Percentiles rank a stretch among this genome's conserved stretches.
Evolutionary conservation across 805 yeast genomes (phyloP).

Genomic region (Yamadazyma olivae): DNA sequence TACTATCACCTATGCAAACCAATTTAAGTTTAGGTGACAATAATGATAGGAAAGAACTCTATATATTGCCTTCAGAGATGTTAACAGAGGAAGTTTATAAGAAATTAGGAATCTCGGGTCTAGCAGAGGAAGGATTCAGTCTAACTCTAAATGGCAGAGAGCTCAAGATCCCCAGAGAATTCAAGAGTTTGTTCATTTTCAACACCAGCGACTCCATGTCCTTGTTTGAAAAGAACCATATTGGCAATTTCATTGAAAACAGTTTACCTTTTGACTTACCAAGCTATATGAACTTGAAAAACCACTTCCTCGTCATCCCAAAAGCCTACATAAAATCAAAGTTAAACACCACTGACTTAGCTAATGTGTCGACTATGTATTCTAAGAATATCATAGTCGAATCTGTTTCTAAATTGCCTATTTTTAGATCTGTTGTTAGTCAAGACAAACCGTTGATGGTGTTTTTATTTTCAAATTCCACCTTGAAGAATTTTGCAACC

Average conservation of each 20-base stretch:
- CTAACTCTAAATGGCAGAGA: conserved; percentile 9
- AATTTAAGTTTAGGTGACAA: background rate
- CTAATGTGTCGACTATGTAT: conserved; percentile 10
- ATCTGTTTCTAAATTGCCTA: conserved; percentile 16
- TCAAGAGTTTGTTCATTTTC: conserved; percentile 37
- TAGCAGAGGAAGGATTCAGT: conserved; percentile 6
- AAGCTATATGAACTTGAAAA: conserved; percentile 28
- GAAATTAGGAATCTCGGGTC: conserved; percentile 19
- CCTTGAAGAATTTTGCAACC: conserved; percentile 7
- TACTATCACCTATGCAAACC: conserved; percentile 5
- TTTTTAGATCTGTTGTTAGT: conserved; percentile 22
- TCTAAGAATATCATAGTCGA: conserved; percentile 10
- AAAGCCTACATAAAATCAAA: conserved; percentile 12
- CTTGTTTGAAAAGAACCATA: conserved; percentile 4
- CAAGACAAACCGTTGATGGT: conserved; percentile 35
- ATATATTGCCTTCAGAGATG: conserved; percentile 24
- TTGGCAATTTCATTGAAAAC: conserved; percentile 22
- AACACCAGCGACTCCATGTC: conserved; percentile 20
- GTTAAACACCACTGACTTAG: conserved; percentile 2
- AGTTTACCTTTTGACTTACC: conserved; percentile 41
- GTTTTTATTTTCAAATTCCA: conserved; percentile 21
- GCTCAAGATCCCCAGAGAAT: conserved; percentile 29
- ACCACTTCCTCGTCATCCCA: conserved; percentile 40
- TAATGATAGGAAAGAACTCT: conserved; percentile 13
- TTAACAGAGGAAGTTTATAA: conserved; percentile 18